phyloP scores from a whole-genome alignment of 2,329 filamentous ascomycete species.

The Neurospora sp. region DNA sequence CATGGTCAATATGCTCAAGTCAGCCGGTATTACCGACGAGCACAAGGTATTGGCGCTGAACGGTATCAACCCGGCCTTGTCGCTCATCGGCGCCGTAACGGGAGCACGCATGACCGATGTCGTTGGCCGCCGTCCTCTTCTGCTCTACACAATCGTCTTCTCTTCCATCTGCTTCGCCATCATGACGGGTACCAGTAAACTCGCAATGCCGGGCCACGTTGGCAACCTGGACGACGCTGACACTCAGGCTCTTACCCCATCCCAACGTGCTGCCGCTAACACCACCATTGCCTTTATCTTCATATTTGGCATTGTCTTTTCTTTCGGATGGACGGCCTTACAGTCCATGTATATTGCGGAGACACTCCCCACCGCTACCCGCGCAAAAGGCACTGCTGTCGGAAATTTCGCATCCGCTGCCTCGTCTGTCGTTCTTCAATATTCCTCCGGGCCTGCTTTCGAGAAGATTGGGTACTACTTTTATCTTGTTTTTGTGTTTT shows the following conservation, averaged over 20 bases:
- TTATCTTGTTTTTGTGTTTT: conserved; percentile 35
- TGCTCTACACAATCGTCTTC: conserved; percentile 37
- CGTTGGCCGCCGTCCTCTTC: conserved; percentile 45
- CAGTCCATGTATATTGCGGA: conserved; percentile 41
- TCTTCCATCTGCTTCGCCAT: conserved; percentile 37
- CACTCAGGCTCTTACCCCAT: conserved; percentile 6
- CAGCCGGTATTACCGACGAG: conserved; percentile 40
- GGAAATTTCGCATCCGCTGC: conserved; percentile 31
- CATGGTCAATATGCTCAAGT: conserved; percentile 40
- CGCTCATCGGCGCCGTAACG: conserved; percentile 37
- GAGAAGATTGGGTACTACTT: conserved; percentile 33
- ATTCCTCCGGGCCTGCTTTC: conserved; percentile 33
- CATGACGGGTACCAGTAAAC: conserved; percentile 37
- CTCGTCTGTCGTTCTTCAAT: conserved; percentile 32
- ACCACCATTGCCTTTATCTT: conserved; percentile 41
- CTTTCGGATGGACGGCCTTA: conserved; percentile 40
- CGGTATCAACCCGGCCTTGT: conserved; percentile 43
- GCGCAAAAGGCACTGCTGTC: conserved; percentile 34
- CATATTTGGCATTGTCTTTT: conserved; percentile 41
- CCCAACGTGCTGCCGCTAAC: conserved; percentile 29
- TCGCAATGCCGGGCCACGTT: conserved; percentile 19
- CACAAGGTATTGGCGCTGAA: conserved; percentile 39
- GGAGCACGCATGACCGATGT: conserved; percentile 47
- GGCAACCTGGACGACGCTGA: conserved; percentile 17
- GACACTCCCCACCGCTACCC: conserved; percentile 32